These are phyloP conservation scores for Paramecium caudatum DNA, from an alignment of 73 alveolate genomes.

Conservation along the genomic window DNA sequence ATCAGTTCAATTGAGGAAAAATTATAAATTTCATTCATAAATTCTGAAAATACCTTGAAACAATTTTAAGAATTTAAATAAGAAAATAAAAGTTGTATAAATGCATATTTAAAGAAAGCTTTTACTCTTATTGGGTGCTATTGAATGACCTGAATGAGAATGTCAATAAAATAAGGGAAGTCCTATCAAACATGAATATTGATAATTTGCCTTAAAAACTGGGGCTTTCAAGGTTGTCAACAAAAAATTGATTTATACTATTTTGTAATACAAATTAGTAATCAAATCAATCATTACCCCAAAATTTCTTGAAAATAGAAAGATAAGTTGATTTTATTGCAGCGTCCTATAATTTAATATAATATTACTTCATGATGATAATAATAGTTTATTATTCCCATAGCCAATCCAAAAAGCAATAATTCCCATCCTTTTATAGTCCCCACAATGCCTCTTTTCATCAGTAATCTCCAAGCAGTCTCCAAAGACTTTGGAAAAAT, in stretches of 20 bases:
- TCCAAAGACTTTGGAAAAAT: conserved; percentile 78
- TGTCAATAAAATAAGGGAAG: not conserved
- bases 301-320: conserved; percentile 65
- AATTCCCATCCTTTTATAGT: conserved; percentile 76
- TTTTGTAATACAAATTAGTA: conserved; percentile 8
- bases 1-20: no score
- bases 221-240: no score
- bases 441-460: conserved; percentile 63
- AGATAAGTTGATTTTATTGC: conserved; percentile 73
- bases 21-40: no score
- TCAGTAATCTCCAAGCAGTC: conserved; percentile 78
- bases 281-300: conserved; percentile 75
- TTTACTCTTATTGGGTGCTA: conserved; percentile 37
- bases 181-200: not conserved
- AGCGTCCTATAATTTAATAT: conserved; percentile 27
- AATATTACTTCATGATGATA: conserved; percentile 74
- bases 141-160: conserved; percentile 34
- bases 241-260: no score
- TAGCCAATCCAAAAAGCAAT: conserved; percentile 76
- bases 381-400: conserved; percentile 78
- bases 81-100: not conserved
- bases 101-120: not conserved
- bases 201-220: not conserved
- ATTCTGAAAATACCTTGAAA: no score
- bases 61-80: conserved; percentile 13